phyloP scores from a whole-genome alignment of 202 grass and related monocot species.

The Eragrostis tef region DNA sequence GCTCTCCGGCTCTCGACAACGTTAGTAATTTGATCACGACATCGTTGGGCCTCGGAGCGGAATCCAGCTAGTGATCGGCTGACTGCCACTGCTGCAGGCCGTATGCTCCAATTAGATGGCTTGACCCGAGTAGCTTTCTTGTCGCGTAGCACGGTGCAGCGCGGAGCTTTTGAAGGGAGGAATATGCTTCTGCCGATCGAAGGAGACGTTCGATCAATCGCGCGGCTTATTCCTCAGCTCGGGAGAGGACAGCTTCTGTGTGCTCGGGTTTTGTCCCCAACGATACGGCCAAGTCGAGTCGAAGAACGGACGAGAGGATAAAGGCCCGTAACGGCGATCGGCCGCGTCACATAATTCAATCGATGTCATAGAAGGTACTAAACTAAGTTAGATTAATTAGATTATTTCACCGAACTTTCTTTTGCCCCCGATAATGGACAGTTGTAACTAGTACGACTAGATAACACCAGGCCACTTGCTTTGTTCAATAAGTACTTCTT shows the following conservation, averaged over 20 bases:
- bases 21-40: not conserved
- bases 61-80: not conserved
- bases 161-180: not conserved
- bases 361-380: too few relatives aligned
- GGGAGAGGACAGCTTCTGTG: not conserved
- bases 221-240: not conserved
- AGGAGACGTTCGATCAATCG: not conserved
- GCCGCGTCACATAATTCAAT: too few relatives aligned
- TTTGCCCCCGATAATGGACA: too few relatives aligned
- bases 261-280: constrained; percentile 1
- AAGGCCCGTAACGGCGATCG: not conserved
- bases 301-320: not conserved
- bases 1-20: too few relatives aligned
- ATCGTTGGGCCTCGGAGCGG: not conserved
- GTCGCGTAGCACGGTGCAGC: constrained; percentile 32
- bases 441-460: too few relatives aligned
- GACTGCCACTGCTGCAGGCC: not conserved
- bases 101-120: not conserved
- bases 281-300: constrained; percentile 25
- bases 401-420: too few relatives aligned
- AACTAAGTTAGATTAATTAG: too few relatives aligned
- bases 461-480: too few relatives aligned
- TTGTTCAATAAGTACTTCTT: too few relatives aligned
- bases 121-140: not conserved
- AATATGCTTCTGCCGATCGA: constrained; percentile 31